phyloP scores from a whole-genome alignment of 371 early-diverging fungal species.

The Coemansia sp. region DNA sequence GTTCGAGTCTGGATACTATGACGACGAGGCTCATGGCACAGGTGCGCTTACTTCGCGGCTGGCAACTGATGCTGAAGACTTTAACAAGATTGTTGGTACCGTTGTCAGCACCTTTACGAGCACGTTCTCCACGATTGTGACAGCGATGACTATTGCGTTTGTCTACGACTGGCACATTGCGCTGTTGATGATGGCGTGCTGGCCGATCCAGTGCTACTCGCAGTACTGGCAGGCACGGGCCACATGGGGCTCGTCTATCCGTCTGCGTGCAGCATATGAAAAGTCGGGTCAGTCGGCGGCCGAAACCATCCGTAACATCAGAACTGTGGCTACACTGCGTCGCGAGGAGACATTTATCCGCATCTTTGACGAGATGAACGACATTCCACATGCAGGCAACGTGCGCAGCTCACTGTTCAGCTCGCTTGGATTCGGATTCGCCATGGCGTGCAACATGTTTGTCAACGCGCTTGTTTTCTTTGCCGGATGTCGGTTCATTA shows the following conservation, averaged over 20 bases:
- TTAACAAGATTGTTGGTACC: slow-evolving; percentile 68
- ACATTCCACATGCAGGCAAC: slow-evolving; percentile 63
- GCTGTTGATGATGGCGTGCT: slow-evolving; percentile 57
- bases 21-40: slow-evolving; percentile 74
- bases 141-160: slow-evolving; percentile 40
- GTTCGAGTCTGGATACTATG: slow-evolving; percentile 87
- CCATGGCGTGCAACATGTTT: slow-evolving; percentile 53
- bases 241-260: slow-evolving; percentile 27
- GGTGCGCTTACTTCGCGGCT: slow-evolving; percentile 82
- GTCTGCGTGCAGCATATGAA: slow-evolving; percentile 23
- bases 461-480: slow-evolving; percentile 46
- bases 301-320: slow-evolving; percentile 65
- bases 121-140: slow-evolving; percentile 41
- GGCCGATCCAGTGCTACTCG: slow-evolving; percentile 51
- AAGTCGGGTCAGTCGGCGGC: slow-evolving; percentile 27
- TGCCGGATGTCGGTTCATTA: slow-evolving; percentile 40
- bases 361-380: slow-evolving; percentile 59
- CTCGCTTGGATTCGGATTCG: slow-evolving; percentile 65
- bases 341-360: slow-evolving; percentile 70
- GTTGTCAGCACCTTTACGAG: slow-evolving; percentile 59
- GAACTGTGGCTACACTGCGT: slow-evolving; percentile 84
- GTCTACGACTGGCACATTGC: slow-evolving; percentile 29
- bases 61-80: slow-evolving; percentile 78
- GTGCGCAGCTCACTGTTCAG: slow-evolving; percentile 56
- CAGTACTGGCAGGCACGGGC: slow-evolving; percentile 38